Conservation (phyloP, 108 stramenopile species). For the Nannochloropsis gaditana region DNA sequence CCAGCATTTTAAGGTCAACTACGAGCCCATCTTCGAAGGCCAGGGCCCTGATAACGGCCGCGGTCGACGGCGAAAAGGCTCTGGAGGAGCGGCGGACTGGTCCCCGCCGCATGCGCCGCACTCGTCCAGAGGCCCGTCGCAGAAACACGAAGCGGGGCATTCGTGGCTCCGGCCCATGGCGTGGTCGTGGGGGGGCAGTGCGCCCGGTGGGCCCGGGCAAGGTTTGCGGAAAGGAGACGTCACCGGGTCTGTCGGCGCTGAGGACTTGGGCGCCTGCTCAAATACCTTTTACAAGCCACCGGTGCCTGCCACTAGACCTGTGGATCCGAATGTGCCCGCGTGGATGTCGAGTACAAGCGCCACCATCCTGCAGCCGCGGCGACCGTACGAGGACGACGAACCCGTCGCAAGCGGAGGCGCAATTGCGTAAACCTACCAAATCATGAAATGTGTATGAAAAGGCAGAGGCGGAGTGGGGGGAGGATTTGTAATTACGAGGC, state of each 20-base stretch:
- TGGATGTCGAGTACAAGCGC: constrained; percentile 15
- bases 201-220: neutral
- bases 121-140: too few species aligned
- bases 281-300: constrained; percentile 13
- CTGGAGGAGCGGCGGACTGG: constrained; percentile 5
- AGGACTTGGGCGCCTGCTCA: neutral
- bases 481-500: neutral
- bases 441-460: neutral
- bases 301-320: neutral
- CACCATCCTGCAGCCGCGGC: neutral
- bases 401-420: neutral
- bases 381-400: neutral
- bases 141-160: too few species aligned
- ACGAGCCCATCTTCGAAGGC: neutral
- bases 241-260: neutral
- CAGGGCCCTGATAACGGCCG: neutral
- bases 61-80: neutral
- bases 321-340: neutral
- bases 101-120: neutral
- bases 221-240: neutral
- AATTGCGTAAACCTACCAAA: neutral
- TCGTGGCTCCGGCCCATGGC: neutral
- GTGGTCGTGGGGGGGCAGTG: neutral
- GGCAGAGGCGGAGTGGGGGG: neutral
- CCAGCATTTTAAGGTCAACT: constrained; percentile 16